Base-by-base conservation (phyloP, 2,329 filamentous ascomycete genomes). In the Trichoderma koningiopsis region DNA sequence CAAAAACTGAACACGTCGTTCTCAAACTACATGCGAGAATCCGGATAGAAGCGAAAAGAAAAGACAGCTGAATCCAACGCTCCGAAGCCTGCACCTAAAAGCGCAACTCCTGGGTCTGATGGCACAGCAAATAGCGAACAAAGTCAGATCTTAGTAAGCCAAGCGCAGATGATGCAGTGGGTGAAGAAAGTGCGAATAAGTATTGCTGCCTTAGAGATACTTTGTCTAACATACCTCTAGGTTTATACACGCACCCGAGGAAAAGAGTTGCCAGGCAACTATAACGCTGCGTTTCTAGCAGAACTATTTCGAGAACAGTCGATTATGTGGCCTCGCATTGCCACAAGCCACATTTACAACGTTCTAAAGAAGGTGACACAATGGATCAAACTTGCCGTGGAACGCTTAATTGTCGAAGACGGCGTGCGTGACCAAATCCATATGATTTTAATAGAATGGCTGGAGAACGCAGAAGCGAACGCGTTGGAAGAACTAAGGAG, bases 231-330 rank as follows among this genome's bases (percentile, higher is more conserved):
- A 27, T 24, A 2, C 0, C 0, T 11, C 4, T 3, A 65, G 62
- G 27, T 37, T 13, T 33, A 65, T 47, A 5, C 13, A 2, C 62
- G 62, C 2, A 65, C 62, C 29, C 33, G 52, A 47, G 62, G 62
- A 24, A 65, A 47, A 40, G 62, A 65, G 13, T 10, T 65, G 2
- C 49, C 62, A 2, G 62, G 62, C 0, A 57, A 47, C 1, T 22
- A 65, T 5, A 65, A 65, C 4, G 16, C 62, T 2, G 62, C 62
- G 0, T 35, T 56, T 8, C 8, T 65, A 13, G 27, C 19, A 11
- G 52, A 65, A 19, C 4, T 65, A 3, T 65, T 65, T 4, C 62
- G 24, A 8, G 62, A 65, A 4, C 62, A 65, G 33, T 65, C 62
- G 11, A 27, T 11, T 7, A 24, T 2, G 3, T 65, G 62, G 62